Base-by-base conservation (phyloP, 1,284 basidiomycete genomes). In the Puccinia horiana region DNA sequence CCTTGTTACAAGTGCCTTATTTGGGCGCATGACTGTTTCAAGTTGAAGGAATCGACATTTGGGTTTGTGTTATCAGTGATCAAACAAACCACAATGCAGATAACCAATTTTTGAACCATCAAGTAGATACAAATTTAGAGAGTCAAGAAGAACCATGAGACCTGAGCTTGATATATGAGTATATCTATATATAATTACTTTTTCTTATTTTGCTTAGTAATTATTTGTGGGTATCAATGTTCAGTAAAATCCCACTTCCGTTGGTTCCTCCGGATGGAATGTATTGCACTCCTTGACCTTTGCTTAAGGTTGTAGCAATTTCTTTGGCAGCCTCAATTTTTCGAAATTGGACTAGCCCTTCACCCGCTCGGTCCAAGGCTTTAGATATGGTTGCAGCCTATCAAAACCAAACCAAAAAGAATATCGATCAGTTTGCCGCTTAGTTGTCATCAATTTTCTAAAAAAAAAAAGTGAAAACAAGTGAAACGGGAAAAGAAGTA, bases 271-370 rank as follows among this genome's bases (percentile, higher is more conserved):
- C 89, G 84, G 92, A 92, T 76, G 94, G 94, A 83, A 96, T 91
- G 87, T 95, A 96, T 56, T 93, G 91, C 85, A 96, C 93, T 87
- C 95, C 95, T 85, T 91, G 91, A 86, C 93, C 94, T 85, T 87
- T 83, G 69, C 86, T 85, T 65, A 89, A 84, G n/a, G 88, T 89
- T 20, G 85, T 84, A 12, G 88, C 95, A 85, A 99, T 98, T 82
- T 96, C 96, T 89, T 98, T 95, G 89, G 93, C 93, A 61, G 97
- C 94, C 89, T 99, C 97, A 86, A 99, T 99, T 88, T 96, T 94
- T 85, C 96, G 91, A 87, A 99, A 92, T 83, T 95, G 93, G 81
- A 99, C 91, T 88, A 98, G 94, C 54, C 94, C 96, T 86, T 98
- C 95, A 26, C 96, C 97, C 2, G 95, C 96, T 89, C 93, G 94